Evolutionary conservation across 2,329 filamentous ascomycete species (phyloP).

Genomic region (Fusarium nodosum): DNA sequence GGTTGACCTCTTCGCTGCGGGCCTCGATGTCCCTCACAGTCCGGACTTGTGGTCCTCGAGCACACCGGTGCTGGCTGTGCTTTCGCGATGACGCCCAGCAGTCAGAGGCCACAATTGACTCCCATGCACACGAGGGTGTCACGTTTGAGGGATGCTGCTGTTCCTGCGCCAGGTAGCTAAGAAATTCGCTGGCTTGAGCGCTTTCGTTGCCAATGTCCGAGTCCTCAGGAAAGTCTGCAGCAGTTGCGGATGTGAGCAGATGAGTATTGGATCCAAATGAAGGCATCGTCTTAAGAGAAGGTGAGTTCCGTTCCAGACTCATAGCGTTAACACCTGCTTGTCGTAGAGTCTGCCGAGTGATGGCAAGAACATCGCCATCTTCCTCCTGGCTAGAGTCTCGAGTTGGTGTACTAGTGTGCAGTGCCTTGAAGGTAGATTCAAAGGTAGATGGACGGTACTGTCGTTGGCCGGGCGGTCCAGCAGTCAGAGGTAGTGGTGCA

Average conservation of each 20-base stretch:
- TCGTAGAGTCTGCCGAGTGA: constrained; percentile 42
- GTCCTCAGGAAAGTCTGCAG: constrained; percentile 2
- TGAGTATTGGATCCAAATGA: constrained; percentile 9
- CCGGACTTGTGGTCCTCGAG: constrained; percentile 38
- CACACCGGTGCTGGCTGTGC: constrained; percentile 18
- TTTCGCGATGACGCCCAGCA: constrained; percentile 23
- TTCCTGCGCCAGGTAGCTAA: constrained; percentile 1
- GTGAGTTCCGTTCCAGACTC: constrained; percentile 22
- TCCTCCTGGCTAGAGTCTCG: constrained; percentile 48
- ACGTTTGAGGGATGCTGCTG: not conserved
- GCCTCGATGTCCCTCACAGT: constrained; percentile 44
- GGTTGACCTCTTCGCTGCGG: constrained; percentile 52
- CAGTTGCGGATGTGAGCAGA: constrained; percentile 1
- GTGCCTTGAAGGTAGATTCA: constrained; percentile 56
- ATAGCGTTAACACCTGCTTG: constrained; percentile 44
- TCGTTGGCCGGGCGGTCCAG: constrained; percentile 68
- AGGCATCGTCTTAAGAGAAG: constrained; percentile 15
- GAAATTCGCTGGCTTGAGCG: not conserved
- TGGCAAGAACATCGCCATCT: constrained; percentile 45
- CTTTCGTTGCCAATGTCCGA: constrained; percentile 9
- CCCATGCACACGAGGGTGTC: constrained; percentile 20
- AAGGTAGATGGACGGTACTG: constrained; percentile 62
- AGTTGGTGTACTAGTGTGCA: constrained; percentile 46
- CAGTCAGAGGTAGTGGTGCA: constrained; percentile 65
- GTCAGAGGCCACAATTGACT: constrained; percentile 7